Evolutionary conservation across 768 basidiomycete genomes (phyloP).

Genomic region (Russula dissimulans): DNA sequence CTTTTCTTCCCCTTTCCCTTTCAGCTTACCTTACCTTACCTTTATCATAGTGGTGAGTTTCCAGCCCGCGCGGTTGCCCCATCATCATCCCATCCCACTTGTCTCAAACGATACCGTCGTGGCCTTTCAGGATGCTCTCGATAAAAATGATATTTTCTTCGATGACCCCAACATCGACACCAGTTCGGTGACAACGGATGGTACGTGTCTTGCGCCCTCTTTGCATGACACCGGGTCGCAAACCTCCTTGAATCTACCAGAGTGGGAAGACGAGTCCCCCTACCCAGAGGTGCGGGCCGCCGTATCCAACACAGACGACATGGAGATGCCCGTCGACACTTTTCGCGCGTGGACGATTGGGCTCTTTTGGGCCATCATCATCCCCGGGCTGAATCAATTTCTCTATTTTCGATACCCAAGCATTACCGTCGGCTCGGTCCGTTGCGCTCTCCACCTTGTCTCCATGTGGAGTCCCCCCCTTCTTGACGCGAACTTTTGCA

Average conservation of each 20-base stretch:
- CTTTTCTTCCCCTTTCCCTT: too few species aligned
- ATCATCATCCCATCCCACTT: not conserved
- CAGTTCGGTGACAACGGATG: slow-evolving; percentile 9
- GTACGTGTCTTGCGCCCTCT: not conserved
- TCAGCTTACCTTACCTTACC: too few species aligned
- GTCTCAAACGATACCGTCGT: not conserved
- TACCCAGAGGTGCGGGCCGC: slow-evolving; percentile 78
- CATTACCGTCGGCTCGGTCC: slow-evolving; percentile 24
- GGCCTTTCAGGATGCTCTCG: slow-evolving; percentile 8
- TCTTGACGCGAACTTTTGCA: not conserved
- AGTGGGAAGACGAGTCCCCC: slow-evolving; percentile 62
- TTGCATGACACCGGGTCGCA: not conserved
- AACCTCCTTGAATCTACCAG: not conserved
- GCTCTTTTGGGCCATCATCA: slow-evolving; percentile 54
- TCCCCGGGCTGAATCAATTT: slow-evolving; percentile 64
- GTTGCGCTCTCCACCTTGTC: not conserved
- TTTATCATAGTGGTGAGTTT: slow-evolving; percentile 17
- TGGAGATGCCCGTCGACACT: slow-evolving; percentile 49
- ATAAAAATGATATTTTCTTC: slow-evolving; percentile 14
- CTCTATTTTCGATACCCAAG: slow-evolving; percentile 40
- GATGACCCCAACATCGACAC: slow-evolving; percentile 18
- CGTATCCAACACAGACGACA: slow-evolving; percentile 65
- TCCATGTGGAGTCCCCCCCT: not conserved
- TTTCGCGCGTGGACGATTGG: slow-evolving; percentile 69
- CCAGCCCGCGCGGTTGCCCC: not conserved